Evolutionary conservation across 1,139 yeast genomes (phyloP).

Genomic region (Spencermartinsiella ligniputridi): DNA sequence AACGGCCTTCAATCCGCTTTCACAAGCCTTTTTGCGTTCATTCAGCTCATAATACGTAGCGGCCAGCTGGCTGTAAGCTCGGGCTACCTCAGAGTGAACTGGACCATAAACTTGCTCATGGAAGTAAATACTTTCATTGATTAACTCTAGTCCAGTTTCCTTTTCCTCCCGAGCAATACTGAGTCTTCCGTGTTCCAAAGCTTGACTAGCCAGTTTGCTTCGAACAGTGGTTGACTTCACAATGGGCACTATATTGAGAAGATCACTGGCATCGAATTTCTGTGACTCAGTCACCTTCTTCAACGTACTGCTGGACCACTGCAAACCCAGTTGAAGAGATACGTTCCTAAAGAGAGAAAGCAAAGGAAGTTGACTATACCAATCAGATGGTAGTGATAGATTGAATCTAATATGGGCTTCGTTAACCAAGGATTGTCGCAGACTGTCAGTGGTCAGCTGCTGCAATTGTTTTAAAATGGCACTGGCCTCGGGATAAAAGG

Average conservation of each 20-base stretch:
- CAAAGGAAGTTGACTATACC: conserved; percentile 19
- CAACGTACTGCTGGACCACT: conserved; percentile 46
- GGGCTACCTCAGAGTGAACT: conserved; percentile 76
- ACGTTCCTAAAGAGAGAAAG: conserved; percentile 61
- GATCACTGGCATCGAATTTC: conserved; percentile 43
- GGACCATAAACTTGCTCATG: conserved; percentile 83
- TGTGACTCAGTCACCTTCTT: conserved; percentile 41
- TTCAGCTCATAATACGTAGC: conserved; percentile 63
- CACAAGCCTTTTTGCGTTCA: conserved; percentile 55
- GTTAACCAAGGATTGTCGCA: conserved; percentile 41
- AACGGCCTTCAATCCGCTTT: conserved; percentile 67
- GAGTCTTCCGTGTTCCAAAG: conserved; percentile 52
- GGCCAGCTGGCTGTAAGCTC: conserved; percentile 61
- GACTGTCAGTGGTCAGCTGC: conserved; percentile 38
- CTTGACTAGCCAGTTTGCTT: conserved; percentile 69
- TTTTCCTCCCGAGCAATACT: conserved; percentile 31
- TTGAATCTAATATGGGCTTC: conserved; percentile 59
- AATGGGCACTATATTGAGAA: conserved; percentile 65
- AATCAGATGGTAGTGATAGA: conserved; percentile 44
- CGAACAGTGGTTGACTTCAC: conserved; percentile 66
- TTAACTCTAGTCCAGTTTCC: conserved; percentile 39
- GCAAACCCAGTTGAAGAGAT: conserved; percentile 78
- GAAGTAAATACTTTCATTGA: conserved; percentile 66
- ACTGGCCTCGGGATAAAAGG: conserved; percentile 41
- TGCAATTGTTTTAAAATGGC: conserved; percentile 34